Base-by-base conservation (phyloP, 257 asterid species). In the Solanum clarkiae region DNA sequence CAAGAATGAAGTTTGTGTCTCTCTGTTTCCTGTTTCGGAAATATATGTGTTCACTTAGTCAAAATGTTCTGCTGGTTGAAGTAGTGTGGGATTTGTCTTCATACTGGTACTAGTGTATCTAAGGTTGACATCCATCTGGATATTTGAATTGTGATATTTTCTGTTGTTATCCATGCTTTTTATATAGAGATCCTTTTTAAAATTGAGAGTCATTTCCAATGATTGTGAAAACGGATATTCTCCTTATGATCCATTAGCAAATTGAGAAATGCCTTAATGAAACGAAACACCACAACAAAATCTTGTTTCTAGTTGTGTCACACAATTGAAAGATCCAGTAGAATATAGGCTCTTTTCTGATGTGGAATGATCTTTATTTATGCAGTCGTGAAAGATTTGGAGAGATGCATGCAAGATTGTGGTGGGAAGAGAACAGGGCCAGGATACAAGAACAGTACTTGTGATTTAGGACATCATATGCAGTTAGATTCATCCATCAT, bases 341-440 rank as follows among this genome's bases (percentile, higher is more conserved):
- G 7, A 42, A 2, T 5, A 10, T 49, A 4, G 1, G 24, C 17
- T 26, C 65, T 77, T 47, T 24, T 26, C 82, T 51, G 65, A 53
- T 0, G 13, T 1, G 6, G 47, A 77, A 77, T 77, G 44, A 22
- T 15, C 55, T 44, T 53, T 80, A 6, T 70, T 75, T 45, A 42
- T 92, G 91, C 97, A 96, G 99, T 89, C 98, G 99, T 63, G 99
- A 96, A 89, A 92, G 74, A 86, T 96, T 96, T 51, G 97, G 95
- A 79, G 99, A 96, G 92, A 92, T 84, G 94, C 98, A 96, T 55
- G 99, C 99, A 66, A 91, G 98, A 90, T 74, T 90, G 87, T 96
- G 99, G 99, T 96, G 99, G 99, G 99, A 95, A 88, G 97, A 88
- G 80, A 95, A 96, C 90, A 89, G 93, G 93, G 88, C 95, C 71